A percentile compares a stretch with the other conserved stretches of the same genome.
phyloP scores from a whole-genome alignment of 2,329 filamentous ascomycete genomes.

The Didymella sp. region DNA sequence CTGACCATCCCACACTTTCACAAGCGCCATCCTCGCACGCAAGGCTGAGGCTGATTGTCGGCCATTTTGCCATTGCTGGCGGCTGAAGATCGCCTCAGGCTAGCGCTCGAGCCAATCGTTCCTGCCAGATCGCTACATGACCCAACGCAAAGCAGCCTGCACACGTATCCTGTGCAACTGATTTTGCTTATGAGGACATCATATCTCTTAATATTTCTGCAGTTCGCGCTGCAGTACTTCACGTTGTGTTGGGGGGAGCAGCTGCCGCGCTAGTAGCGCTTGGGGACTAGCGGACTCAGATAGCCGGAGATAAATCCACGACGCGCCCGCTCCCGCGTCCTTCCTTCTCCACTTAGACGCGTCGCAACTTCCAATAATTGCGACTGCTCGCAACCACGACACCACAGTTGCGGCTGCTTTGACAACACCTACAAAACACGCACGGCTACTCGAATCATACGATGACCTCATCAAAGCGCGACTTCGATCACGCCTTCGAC shows the following conservation, averaged over 20 bases:
- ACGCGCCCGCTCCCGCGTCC: background rate
- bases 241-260: background rate
- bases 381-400: background rate
- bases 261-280: too few relatives aligned
- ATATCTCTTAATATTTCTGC: background rate
- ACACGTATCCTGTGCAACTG: background rate
- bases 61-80: background rate
- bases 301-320: background rate
- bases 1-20: background rate
- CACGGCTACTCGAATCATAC: background rate
- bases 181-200: background rate
- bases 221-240: background rate
- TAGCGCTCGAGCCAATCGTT: slow-evolving; percentile 1
- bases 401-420: slow-evolving; percentile 1
- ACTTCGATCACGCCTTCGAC: slow-evolving; percentile 26
- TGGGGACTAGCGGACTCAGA: too few relatives aligned
- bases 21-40: background rate
- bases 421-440: slow-evolving; percentile 2
- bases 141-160: background rate
- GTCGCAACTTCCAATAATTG: slow-evolving; percentile 18
- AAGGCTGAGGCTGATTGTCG: background rate
- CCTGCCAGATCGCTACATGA: background rate
- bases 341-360: slow-evolving; percentile 13
- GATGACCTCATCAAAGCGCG: slow-evolving; percentile 27
- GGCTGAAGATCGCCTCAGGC: background rate